These are phyloP conservation scores for Pyricularia sp. DNA, from an alignment of 2,329 filamentous ascomycete genomes.

Conservation along the genomic window DNA sequence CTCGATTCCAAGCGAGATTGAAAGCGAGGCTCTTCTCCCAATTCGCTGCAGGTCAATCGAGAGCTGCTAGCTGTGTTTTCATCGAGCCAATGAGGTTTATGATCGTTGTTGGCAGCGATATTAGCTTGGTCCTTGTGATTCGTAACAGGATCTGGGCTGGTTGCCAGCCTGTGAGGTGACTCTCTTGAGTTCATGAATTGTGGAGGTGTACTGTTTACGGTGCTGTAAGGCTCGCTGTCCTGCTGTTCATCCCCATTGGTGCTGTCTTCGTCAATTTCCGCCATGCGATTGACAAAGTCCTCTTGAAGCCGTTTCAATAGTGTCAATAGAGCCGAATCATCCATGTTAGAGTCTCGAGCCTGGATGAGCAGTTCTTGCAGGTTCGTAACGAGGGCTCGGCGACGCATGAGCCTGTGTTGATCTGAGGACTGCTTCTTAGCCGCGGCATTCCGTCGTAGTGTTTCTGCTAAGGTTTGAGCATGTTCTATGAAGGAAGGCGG, in stretches of 20 bases:
- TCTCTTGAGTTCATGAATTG: background rate
- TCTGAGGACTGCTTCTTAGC: background rate
- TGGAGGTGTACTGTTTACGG: background rate
- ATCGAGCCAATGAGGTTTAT: background rate
- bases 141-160: background rate
- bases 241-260: background rate
- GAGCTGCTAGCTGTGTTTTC: background rate
- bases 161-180: background rate
- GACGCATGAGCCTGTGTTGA: background rate
- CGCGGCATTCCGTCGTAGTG: slow-evolving; percentile 37
- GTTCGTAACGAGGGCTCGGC: background rate
- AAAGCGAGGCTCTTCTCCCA: background rate
- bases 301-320: background rate
- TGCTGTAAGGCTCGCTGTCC: background rate
- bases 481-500: slow-evolving; percentile 53
- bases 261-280: background rate
- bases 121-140: background rate
- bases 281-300: slow-evolving; percentile 1
- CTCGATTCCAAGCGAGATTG: background rate
- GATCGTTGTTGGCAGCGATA: background rate
- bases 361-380: background rate
- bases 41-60: background rate
- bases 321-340: background rate
- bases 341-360: background rate
- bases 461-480: slow-evolving; percentile 53